These are phyloP conservation scores for Albizia julibrissin DNA, from an alignment of 306 rosid species.

Conservation along the genomic window DNA sequence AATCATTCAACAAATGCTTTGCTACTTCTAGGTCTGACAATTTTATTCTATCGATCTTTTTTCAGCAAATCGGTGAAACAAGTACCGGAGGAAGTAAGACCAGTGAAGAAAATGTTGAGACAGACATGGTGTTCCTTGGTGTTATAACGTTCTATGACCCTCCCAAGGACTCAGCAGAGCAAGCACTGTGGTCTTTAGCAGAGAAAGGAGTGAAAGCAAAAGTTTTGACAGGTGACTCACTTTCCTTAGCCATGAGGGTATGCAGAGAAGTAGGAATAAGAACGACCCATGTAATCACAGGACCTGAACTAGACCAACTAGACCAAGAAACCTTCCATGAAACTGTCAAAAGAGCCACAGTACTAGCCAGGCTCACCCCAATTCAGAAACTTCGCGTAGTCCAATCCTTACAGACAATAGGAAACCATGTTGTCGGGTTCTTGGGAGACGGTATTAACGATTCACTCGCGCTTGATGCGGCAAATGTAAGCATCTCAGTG, in stretches of 20 bases:
- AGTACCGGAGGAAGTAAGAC: conserved; percentile 33
- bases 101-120: conserved; percentile 48
- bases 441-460: conserved; percentile 82
- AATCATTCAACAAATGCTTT: background rate
- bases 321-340: conserved; percentile 69
- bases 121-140: conserved; percentile 77
- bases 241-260: conserved; percentile 65
- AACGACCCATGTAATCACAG: conserved; percentile 70
- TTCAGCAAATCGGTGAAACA: conserved; percentile 38
- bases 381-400: conserved; percentile 78
- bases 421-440: conserved; percentile 74
- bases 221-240: conserved; percentile 80
- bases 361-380: conserved; percentile 83
- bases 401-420: conserved; percentile 69
- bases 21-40: background rate
- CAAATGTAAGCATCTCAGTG: conserved; percentile 79
- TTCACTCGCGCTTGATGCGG: conserved; percentile 81
- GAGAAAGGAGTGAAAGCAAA: conserved; percentile 88
- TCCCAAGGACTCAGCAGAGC: conserved; percentile 86
- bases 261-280: conserved; percentile 85
- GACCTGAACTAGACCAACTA: conserved; percentile 77
- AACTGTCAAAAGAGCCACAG: conserved; percentile 70
- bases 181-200: conserved; percentile 73
- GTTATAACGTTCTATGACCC: conserved; percentile 84
- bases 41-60: conserved; percentile 20